Conservation (phyloP, 1,139 yeast species). For the Magnusiomyces ingens region DNA sequence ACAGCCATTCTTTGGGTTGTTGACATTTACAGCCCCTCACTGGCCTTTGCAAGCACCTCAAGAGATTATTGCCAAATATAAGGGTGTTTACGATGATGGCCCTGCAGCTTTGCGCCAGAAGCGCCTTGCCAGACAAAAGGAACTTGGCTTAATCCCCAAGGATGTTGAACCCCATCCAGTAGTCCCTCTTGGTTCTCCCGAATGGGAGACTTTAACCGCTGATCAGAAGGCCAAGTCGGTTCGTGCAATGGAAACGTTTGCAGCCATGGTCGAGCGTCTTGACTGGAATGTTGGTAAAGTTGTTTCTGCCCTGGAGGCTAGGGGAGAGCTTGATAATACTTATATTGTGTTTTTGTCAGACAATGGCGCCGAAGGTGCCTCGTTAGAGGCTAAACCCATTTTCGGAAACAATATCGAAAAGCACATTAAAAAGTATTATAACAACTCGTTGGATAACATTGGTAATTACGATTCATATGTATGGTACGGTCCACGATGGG, state of each 20-base stretch:
- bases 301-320: slow-evolving; percentile 35
- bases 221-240: slow-evolving; percentile 36
- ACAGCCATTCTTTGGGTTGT: slow-evolving; percentile 44
- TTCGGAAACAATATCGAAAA: slow-evolving; percentile 29
- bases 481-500: slow-evolving; percentile 55
- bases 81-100: slow-evolving; percentile 45
- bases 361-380: slow-evolving; percentile 56
- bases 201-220: slow-evolving; percentile 41
- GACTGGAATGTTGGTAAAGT: slow-evolving; percentile 47
- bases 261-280: slow-evolving; percentile 52
- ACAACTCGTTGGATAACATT: slow-evolving; percentile 43
- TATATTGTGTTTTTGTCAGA: slow-evolving; percentile 50
- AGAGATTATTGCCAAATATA: slow-evolving; percentile 42
- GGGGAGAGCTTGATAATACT: slow-evolving; percentile 46
- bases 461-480: slow-evolving; percentile 45
- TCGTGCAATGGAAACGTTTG: slow-evolving; percentile 49
- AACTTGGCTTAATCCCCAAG: slow-evolving; percentile 42
- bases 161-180: slow-evolving; percentile 44
- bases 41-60: slow-evolving; percentile 57
- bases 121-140: slow-evolving; percentile 38
- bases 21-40: slow-evolving; percentile 56
- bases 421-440: slow-evolving; percentile 29
- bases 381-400: slow-evolving; percentile 48
- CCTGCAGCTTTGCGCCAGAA: slow-evolving; percentile 40
- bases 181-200: slow-evolving; percentile 26